Conservation (phyloP, 2,329 filamentous ascomycete genomes). For the Penicillium sp. region DNA sequence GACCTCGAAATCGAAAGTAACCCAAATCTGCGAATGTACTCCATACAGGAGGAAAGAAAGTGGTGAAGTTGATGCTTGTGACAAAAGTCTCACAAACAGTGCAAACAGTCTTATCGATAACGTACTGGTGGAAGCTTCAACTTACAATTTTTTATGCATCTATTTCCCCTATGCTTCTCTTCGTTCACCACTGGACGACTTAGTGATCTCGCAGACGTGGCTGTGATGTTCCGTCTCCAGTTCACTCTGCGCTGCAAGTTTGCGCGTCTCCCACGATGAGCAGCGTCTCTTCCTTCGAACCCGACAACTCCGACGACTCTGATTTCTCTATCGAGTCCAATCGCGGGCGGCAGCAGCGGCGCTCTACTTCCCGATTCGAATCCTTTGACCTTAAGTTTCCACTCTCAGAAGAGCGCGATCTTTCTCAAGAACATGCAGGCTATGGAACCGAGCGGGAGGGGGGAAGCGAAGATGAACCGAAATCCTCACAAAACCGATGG, state of each 20-base stretch:
- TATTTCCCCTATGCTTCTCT: not conserved
- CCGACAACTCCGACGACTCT: constrained; percentile 33
- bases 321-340: constrained; percentile 20
- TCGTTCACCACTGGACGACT: not conserved
- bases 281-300: constrained; percentile 35
- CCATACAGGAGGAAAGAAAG: constrained; percentile 25
- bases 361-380: constrained; percentile 3
- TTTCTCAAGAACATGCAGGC: not conserved
- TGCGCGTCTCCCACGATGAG: constrained; percentile 43
- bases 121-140: constrained; percentile 12
- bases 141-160: constrained; percentile 8
- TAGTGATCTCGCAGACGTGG: constrained; percentile 7
- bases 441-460: not conserved
- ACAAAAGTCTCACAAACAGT: constrained; percentile 32
- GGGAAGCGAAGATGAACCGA: not conserved
- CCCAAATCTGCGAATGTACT: constrained; percentile 29
- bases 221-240: constrained; percentile 28
- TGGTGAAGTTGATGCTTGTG: not conserved
- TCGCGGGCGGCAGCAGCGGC: constrained; percentile 2
- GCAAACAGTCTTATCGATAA: constrained; percentile 38
- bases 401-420: not conserved
- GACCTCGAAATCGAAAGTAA: constrained; percentile 19
- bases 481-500: constrained; percentile 4
- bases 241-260: constrained; percentile 22
- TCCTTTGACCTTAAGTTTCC: not conserved